phyloP scores from a whole-genome alignment of 2,329 filamentous ascomycete genomes.

The Diaporthe sp. region DNA sequence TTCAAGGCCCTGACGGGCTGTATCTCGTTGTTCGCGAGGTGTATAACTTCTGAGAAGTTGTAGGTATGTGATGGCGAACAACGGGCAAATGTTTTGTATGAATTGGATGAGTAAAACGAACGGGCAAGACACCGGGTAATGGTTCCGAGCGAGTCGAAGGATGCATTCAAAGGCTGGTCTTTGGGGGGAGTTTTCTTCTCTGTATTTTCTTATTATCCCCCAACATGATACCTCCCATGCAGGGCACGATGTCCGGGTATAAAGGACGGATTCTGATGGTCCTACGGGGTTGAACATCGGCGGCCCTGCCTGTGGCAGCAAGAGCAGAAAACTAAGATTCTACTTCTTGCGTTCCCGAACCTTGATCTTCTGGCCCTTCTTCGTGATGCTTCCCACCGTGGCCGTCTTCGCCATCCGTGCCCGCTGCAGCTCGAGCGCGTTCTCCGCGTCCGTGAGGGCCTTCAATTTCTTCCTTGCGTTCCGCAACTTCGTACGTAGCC shows the following conservation, averaged over 20 bases:
- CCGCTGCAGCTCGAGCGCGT: slow-evolving; percentile 69
- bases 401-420: slow-evolving; percentile 76
- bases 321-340: slow-evolving; percentile 33
- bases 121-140: slow-evolving; percentile 33
- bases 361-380: slow-evolving; percentile 73
- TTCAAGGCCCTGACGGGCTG: slow-evolving; percentile 67
- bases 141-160: slow-evolving; percentile 23
- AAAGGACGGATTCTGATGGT: not conserved
- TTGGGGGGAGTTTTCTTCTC: slow-evolving; percentile 32
- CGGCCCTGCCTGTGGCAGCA: slow-evolving; percentile 20
- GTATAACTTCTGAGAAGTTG: slow-evolving; percentile 60
- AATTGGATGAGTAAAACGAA: slow-evolving; percentile 37
- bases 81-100: slow-evolving; percentile 29
- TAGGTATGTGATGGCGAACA: slow-evolving; percentile 40
- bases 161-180: slow-evolving; percentile 30
- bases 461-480: slow-evolving; percentile 67
- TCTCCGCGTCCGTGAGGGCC: slow-evolving; percentile 68
- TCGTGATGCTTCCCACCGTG: slow-evolving; percentile 71
- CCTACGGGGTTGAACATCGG: slow-evolving; percentile 20
- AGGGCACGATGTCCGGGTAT: slow-evolving; percentile 27
- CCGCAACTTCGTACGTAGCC: slow-evolving; percentile 63
- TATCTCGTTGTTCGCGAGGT: slow-evolving; percentile 65
- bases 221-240: slow-evolving; percentile 40
- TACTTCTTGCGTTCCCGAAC: slow-evolving; percentile 73
- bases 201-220: slow-evolving; percentile 25